A percentile compares a stretch with the other conserved stretches of the same genome.
Evolutionary conservation across 2,329 filamentous ascomycete species (phyloP).

Genomic region (Epichloe sibirici): DNA sequence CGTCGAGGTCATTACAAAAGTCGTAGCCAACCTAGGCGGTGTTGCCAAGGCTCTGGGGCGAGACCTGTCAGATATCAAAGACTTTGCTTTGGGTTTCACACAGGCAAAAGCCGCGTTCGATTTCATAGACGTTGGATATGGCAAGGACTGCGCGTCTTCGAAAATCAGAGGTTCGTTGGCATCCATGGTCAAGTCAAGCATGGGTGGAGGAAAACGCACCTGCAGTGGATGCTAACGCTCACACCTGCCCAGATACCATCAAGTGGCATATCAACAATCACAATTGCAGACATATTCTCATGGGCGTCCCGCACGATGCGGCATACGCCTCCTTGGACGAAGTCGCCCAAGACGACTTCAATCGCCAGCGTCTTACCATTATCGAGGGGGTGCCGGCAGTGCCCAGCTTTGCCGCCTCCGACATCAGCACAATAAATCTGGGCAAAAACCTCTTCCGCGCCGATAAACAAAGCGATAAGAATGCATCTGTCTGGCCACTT

Average conservation of each 20-base stretch:
- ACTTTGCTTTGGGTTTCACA: conserved; percentile 49
- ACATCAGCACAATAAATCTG: conserved; percentile 34
- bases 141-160: conserved; percentile 44
- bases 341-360: conserved; percentile 32
- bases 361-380: conserved; percentile 34
- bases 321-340: conserved; percentile 47
- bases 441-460: conserved; percentile 37
- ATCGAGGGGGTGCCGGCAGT: conserved; percentile 43
- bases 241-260: conserved; percentile 28
- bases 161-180: conserved; percentile 43
- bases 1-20: conserved; percentile 42
- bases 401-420: conserved; percentile 35
- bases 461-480: conserved; percentile 34
- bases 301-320: conserved; percentile 50
- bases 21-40: conserved; percentile 41
- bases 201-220: too few relatives aligned
- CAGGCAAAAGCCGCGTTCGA: conserved; percentile 47
- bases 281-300: conserved; percentile 49
- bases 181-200: not conserved
- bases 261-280: conserved; percentile 46
- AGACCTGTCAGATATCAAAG: conserved; percentile 35
- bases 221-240: not conserved
- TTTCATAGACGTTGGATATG: conserved; percentile 49
- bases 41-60: conserved; percentile 37
- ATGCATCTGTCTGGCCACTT: conserved; percentile 1